Evolutionary conservation across 371 early-diverging fungal genomes (phyloP), one percentile per base, ranked within the genome.

Genomic region (Mucor mucedo): DNA sequence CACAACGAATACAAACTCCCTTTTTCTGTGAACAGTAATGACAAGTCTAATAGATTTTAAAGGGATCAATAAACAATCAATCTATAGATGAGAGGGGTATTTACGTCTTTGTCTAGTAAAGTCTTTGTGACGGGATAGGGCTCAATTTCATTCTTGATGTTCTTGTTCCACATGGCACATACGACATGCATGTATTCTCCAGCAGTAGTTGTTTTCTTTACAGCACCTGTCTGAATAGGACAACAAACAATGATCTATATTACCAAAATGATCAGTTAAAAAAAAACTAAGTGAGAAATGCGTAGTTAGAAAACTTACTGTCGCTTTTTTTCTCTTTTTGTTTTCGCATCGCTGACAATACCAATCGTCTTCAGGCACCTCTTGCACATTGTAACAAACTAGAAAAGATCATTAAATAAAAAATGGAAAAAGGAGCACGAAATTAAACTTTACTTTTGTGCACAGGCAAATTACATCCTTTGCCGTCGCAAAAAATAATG

Each of bases 171-270:
- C 38, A 76, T 62, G 4, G 86, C 86, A 64, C 87, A 87, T 8
- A 84, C 83, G 5, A 82, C 78, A 60, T 87, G 87, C 65, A 86
- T 84, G 58, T 80, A 87, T 52, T 76, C 70, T 13, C 79, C 84
- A 35, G 78, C 72, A n/a, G 69, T 64, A 5, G 65, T 71, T 0
- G 87, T 84, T 21, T 75, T 80, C 59, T 82, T 84, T 40, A 85
- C 71, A 11, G 86, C 86, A 7, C 87, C 86, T 11, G 71, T 60
- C 35, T 55, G 68, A 27, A 60, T 67, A 4, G 80, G 77, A 58
- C 87, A 87, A 35, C 87, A 87, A 27, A 83, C 66, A 16, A 71
- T 71, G 27, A 74, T 78, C 87, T 87, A 67, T 39, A 52, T 21
- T 21, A 21, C 21, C 21, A 21, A 21, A 21, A 21, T 21, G 21